Base-by-base conservation (phyloP, 2,329 filamentous ascomycete genomes). In the Fusarium subglutinans region DNA sequence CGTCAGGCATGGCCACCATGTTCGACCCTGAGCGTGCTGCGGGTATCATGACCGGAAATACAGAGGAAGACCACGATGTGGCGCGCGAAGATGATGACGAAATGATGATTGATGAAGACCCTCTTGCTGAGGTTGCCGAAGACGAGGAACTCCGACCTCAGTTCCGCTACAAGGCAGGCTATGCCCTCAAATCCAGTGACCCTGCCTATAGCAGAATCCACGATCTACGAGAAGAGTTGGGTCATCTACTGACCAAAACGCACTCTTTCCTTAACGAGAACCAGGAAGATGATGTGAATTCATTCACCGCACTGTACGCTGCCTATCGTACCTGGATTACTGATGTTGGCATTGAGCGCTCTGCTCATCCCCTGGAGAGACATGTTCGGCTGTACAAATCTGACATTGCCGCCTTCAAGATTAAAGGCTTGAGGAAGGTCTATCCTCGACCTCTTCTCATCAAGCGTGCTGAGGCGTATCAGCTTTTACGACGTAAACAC, bases 261-360 rank as follows among this genome's bases (percentile, higher is more conserved):
- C 97, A 99, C 82, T 84, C 87, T 4, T 99, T 98, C 84, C 85
- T 99, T 66, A 92, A 90, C 24, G 85, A 90, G 70, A 91, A 96
- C 69, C 95, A 98, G 80, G 94, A 98, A 80, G 96, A 99, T 79
- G 96, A 99, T 80, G 96, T 99, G 2, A 91, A 93, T 22, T 98
- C 95, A 83, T 99, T 99, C 83, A 98, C 95, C 30, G 91, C 95
- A 2, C 84, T 99, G 5, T 99, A 98, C 82, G 93, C 93, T 28
- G 94, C 96, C 3, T 99, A 98, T 81, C 89, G 94, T 48, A 96
- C 94, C 14, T 99, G 95, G 95, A 98, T 99, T 78, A 95, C 97
- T 4, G 96, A 99, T 79, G 95, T 99, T 45, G 96, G 97, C 24
- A 97, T 98, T 69, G 96, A 99, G 83, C 90, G 96, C 68, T 98